Evolutionary conservation across 2,329 filamentous ascomycete species (phyloP).

Genomic region (Meredithiella fracta): DNA sequence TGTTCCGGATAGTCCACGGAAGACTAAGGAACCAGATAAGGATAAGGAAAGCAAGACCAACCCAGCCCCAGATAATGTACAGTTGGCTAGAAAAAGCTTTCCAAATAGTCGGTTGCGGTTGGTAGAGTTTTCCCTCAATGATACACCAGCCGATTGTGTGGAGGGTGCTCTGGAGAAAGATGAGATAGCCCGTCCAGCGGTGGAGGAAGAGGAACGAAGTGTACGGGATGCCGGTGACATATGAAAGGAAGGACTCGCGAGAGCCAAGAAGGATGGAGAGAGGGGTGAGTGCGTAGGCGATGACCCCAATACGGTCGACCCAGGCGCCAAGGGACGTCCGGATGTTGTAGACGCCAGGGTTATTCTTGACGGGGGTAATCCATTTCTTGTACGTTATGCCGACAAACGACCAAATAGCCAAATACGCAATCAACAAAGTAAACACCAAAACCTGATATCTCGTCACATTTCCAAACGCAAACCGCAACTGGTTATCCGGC

Average conservation of each 20-base stretch:
- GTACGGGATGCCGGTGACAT: conserved; percentile 57
- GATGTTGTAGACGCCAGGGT: conserved; percentile 41
- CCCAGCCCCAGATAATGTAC: conserved; percentile 59
- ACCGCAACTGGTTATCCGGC: conserved; percentile 35
- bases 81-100: conserved; percentile 40
- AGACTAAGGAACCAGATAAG: conserved; percentile 44
- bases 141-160: conserved; percentile 59
- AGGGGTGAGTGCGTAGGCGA: conserved; percentile 60
- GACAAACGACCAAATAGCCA: conserved; percentile 51
- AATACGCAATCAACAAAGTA: conserved; percentile 39
- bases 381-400: conserved; percentile 53
- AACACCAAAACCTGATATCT: conserved; percentile 51
- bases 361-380: conserved; percentile 49
- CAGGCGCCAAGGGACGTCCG: conserved; percentile 50
- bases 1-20: conserved; percentile 34
- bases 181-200: conserved; percentile 59
- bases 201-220: conserved; percentile 66
- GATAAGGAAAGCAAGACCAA: conserved; percentile 48
- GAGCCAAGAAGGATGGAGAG: conserved; percentile 50
- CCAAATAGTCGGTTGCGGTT: conserved; percentile 49
- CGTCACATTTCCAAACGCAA: conserved; percentile 50
- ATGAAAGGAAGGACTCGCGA: conserved; percentile 51
- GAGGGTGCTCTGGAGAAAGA: conserved; percentile 48
- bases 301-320: conserved; percentile 49
- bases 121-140: conserved; percentile 49